Base-by-base conservation (phyloP, 1,139 yeast species). In the Hansenula lynferdii region DNA sequence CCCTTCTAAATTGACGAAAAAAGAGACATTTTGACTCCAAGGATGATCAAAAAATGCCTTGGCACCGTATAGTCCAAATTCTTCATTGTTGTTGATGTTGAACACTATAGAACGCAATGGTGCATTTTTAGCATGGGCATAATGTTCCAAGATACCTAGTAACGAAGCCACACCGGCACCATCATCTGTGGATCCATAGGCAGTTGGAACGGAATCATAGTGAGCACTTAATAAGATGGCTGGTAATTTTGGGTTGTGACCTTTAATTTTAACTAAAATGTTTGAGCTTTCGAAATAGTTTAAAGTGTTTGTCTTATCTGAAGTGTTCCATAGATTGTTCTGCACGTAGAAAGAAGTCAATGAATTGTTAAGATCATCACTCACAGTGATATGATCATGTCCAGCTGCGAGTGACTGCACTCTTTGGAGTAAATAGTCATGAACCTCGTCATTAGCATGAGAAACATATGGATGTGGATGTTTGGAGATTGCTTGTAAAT, bases 81-180 rank as follows among this genome's bases (percentile, higher is more conserved):
- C 97, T 58, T 90, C 97, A 54, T 89, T 76, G 58, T 89, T 86
- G 61, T 90, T 90, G 64, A 90, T 84, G 58, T 89, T 87, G 64
- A 90, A 80, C 7, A 90, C 66, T 12, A 90, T 63, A 3, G 94
- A 80, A 41, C 96, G 70, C 32, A 66, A 57, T 1, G 96, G 95
- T 14, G 65, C 62, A 6, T 62, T 53, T 0, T 64, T 60, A 0
- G 64, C 53, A 0, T 53, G 45, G 2, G 76, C 56, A 48, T 68
- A 75, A 48, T 76, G 63, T 34, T 77, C 67, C 43, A 89, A 64
- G 3, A 85, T 65, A 1, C 92, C 95, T 32, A 89, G 65, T 71
- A 87, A 65, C 7, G 92, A 73, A 1, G 92, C 95, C 43, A 86
- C 70, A n/a, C 97, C 97, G 66, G 82, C 81, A 0, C 97, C 97